These are phyloP conservation scores for Candida koratica DNA, from an alignment of 805 yeast species.

Conservation along the genomic window DNA sequence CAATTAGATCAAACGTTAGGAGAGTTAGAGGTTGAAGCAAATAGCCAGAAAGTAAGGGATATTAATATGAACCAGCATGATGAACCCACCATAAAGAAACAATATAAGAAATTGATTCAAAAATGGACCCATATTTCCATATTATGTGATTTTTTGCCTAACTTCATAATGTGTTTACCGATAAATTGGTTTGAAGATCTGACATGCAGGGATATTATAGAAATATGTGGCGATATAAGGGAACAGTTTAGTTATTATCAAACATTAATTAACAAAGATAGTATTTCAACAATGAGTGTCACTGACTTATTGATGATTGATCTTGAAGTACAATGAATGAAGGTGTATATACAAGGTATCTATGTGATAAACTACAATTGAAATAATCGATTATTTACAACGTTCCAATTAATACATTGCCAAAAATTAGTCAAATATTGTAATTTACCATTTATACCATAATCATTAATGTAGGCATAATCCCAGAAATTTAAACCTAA, in stretches of 20 bases:
- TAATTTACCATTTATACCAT: constrained; percentile 72
- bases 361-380: constrained; percentile 21
- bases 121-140: constrained; percentile 20
- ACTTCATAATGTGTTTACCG: constrained; percentile 31
- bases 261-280: constrained; percentile 17
- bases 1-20: constrained; percentile 14
- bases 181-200: constrained; percentile 36
- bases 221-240: constrained; percentile 24
- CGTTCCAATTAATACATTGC: constrained; percentile 81
- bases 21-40: constrained; percentile 7
- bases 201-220: constrained; percentile 22
- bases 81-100: constrained; percentile 9
- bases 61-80: constrained; percentile 10
- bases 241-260: constrained; percentile 20
- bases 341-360: constrained; percentile 8
- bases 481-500: constrained; percentile 86
- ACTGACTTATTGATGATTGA: constrained; percentile 22
- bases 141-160: constrained; percentile 29
- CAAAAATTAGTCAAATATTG: constrained; percentile 71
- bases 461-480: constrained; percentile 79
- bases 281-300: constrained; percentile 13
- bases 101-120: constrained; percentile 14
- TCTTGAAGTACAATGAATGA: constrained; percentile 10
- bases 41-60: constrained; percentile 13
- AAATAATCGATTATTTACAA: constrained; percentile 51